Conservation (phyloP, 371 early-diverging fungal species). For the Chytridium lagenaria region DNA sequence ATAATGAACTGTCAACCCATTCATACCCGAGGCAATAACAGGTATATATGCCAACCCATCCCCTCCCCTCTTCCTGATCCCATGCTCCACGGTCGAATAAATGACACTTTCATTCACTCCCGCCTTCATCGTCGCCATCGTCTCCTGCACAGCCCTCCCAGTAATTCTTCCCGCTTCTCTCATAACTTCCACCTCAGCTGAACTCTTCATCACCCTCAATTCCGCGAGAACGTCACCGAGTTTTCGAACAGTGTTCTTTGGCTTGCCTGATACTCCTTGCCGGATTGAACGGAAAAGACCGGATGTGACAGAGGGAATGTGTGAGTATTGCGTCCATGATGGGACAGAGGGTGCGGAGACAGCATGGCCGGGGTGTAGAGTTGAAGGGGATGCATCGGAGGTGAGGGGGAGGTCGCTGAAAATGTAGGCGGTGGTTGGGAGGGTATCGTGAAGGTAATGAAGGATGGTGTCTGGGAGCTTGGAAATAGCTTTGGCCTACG, state of each 20-base stretch:
- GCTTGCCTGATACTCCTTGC: constrained; percentile 24
- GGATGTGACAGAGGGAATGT: constrained; percentile 7
- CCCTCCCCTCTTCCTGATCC: constrained; percentile 72
- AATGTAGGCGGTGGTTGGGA: constrained; percentile 22
- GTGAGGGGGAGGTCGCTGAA: constrained; percentile 44
- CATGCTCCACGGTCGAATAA: constrained; percentile 79
- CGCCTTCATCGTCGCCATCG: constrained; percentile 67
- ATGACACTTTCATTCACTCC: constrained; percentile 78
- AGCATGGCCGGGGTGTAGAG: constrained; percentile 29
- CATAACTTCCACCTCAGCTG: constrained; percentile 79
- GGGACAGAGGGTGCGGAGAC: constrained; percentile 32
- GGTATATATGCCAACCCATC: constrained; percentile 93
- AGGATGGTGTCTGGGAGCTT: constrained; percentile 33
- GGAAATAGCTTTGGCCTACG: constrained; percentile 31
- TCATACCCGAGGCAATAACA: constrained; percentile 92
- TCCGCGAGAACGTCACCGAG: constrained; percentile 62
- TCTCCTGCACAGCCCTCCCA: constrained; percentile 70
- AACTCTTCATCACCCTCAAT: constrained; percentile 78
- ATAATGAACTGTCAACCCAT: constrained; percentile 93
- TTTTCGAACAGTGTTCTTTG: constrained; percentile 20
- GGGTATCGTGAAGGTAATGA: not conserved
- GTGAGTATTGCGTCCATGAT: constrained; percentile 35
- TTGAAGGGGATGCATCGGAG: constrained; percentile 11
- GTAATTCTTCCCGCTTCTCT: constrained; percentile 77
- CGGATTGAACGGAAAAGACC: constrained; percentile 26